Percentiles rank a stretch among this genome's conserved stretches.
Evolutionary conservation across 352 stramenopile genomes (phyloP).

Genomic region (Phytophthora ramorum): DNA sequence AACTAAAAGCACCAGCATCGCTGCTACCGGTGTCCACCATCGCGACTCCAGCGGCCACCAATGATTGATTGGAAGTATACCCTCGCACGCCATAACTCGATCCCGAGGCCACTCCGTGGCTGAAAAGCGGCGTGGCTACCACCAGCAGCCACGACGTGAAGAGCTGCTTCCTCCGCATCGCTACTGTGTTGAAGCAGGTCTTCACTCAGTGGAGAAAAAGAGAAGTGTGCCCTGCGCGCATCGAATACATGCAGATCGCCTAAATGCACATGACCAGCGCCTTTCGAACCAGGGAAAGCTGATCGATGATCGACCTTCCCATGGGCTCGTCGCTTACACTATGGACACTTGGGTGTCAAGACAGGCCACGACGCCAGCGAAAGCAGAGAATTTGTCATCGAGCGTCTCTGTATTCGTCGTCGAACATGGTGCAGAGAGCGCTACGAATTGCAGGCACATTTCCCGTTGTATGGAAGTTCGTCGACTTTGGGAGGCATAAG

Average conservation of each 20-base stretch:
- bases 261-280: conserved; percentile 8
- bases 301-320: conserved; percentile 36
- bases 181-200: conserved; percentile 4
- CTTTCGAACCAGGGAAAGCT: conserved; percentile 24
- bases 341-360: conserved; percentile 12
- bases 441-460: not conserved
- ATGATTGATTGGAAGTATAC: conserved; percentile 1
- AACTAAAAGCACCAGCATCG: conserved; percentile 2
- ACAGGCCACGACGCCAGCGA: conserved; percentile 8
- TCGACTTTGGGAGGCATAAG: not conserved
- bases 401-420: not conserved
- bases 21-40: not conserved
- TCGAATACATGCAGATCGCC: not conserved
- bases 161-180: conserved; percentile 14
- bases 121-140: not conserved
- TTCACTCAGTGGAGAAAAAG: conserved; percentile 18
- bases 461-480: not conserved
- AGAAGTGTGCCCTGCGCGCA: conserved; percentile 16
- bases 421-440: conserved; percentile 8
- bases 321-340: conserved; percentile 34
- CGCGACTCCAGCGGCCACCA: not conserved
- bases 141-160: conserved; percentile 2
- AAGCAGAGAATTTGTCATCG: not conserved
- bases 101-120: conserved; percentile 6
- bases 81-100: conserved; percentile 7